phyloP scores from a whole-genome alignment of 2,329 filamentous ascomycete genomes.

The Monilinia polystroma region DNA sequence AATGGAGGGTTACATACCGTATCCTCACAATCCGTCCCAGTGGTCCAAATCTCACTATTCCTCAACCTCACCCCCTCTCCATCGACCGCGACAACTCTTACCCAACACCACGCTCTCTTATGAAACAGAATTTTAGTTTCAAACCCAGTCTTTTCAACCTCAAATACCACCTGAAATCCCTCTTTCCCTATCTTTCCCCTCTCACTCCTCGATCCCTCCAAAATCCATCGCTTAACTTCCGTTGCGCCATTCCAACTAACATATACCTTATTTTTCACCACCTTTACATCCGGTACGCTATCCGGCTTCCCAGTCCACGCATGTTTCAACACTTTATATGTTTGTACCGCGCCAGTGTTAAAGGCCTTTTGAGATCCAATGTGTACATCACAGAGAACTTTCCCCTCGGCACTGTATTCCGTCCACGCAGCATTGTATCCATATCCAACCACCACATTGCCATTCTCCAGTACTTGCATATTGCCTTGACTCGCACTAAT shows the following conservation, averaged over 20 bases:
- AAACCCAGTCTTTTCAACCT: not conserved
- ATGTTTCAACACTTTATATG: slow-evolving; percentile 10
- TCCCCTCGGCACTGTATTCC: not conserved
- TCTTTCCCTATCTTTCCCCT: not conserved
- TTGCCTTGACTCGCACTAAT: slow-evolving; percentile 28
- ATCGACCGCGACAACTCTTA: not conserved
- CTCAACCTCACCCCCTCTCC: not conserved
- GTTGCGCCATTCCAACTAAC: slow-evolving; percentile 15
- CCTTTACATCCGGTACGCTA: not conserved
- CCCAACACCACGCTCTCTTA: slow-evolving; percentile 6
- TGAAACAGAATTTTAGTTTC: slow-evolving; percentile 2
- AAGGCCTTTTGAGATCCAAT: not conserved
- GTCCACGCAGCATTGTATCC: slow-evolving; percentile 16
- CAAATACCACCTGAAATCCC: not conserved
- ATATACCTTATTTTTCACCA: not conserved
- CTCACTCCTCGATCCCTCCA: not conserved
- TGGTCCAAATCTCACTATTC: not conserved
- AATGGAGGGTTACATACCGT: not conserved
- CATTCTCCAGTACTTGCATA: slow-evolving; percentile 25
- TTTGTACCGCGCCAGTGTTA: slow-evolving; percentile 12
- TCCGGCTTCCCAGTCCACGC: not conserved
- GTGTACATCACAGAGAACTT: not conserved
- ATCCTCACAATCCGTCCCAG: not conserved
- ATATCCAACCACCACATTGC: not conserved
- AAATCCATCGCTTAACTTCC: not conserved